Evolutionary conservation across 1,284 basidiomycete genomes (phyloP).

Genomic region (Marasmius fiardii): DNA sequence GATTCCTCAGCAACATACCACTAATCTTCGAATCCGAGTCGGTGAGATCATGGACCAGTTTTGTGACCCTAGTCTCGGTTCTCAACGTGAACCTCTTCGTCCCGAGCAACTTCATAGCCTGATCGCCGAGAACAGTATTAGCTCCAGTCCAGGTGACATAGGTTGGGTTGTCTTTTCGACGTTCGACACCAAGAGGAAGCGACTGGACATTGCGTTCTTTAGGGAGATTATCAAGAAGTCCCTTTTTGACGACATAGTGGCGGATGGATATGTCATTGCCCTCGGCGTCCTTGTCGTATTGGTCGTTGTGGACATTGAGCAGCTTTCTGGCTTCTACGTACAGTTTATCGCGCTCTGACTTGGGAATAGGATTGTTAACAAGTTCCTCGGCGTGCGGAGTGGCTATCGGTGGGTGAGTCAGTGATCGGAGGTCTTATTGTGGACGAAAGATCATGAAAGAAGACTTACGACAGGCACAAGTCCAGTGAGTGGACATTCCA

Average conservation of each 20-base stretch:
- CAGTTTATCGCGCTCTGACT: not conserved
- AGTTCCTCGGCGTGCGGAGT: slow-evolving; percentile 7
- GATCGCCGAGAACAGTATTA: slow-evolving; percentile 9
- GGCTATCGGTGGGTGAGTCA: slow-evolving; percentile 7
- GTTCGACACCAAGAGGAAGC: slow-evolving; percentile 12
- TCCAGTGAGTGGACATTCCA: slow-evolving; percentile 30
- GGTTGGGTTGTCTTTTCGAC: slow-evolving; percentile 7
- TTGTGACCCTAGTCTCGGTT: slow-evolving; percentile 9
- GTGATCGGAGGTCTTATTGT: too few relatives aligned
- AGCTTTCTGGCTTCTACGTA: not conserved
- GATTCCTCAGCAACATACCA: slow-evolving; percentile 4
- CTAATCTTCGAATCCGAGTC: not conserved
- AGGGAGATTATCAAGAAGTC: not conserved
- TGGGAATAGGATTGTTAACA: not conserved
- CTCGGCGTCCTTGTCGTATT: slow-evolving; percentile 1
- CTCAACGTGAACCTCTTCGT: slow-evolving; percentile 2
- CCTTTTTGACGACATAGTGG: slow-evolving; percentile 9
- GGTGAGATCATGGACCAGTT: not conserved
- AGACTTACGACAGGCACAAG: slow-evolving; percentile 7
- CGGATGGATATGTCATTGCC: slow-evolving; percentile 10
- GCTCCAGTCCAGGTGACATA: slow-evolving; percentile 13
- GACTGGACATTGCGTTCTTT: not conserved
- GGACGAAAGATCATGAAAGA: not conserved
- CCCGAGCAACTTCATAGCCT: not conserved
- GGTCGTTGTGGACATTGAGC: slow-evolving; percentile 4